Conservation (phyloP, 2,329 filamentous ascomycete species). For the Sarocladiaceae sp. region DNA sequence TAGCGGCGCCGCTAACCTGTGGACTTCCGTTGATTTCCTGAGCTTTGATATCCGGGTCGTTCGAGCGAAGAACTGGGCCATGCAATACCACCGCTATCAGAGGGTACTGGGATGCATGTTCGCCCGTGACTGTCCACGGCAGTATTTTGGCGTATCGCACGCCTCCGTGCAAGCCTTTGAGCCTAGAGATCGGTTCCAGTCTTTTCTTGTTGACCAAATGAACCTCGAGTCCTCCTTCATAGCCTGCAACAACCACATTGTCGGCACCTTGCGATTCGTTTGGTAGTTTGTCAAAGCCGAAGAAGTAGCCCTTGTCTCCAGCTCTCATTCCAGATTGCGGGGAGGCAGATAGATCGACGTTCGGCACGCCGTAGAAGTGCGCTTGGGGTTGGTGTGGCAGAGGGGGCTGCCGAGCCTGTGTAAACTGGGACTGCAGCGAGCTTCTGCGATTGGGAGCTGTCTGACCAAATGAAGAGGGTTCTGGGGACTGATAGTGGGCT, state of each 20-base stretch:
- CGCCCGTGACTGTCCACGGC: slow-evolving; percentile 54
- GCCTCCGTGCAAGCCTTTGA: slow-evolving; percentile 72
- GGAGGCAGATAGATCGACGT: slow-evolving; percentile 64
- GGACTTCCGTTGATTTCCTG: slow-evolving; percentile 29
- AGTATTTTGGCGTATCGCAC: slow-evolving; percentile 80
- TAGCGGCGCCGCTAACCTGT: slow-evolving; percentile 33
- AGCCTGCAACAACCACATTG: slow-evolving; percentile 69
- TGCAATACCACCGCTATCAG: slow-evolving; percentile 76
- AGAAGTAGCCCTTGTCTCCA: slow-evolving; percentile 68
- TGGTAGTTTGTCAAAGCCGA: slow-evolving; percentile 70
- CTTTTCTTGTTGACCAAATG: slow-evolving; percentile 67
- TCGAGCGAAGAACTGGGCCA: slow-evolving; percentile 57
- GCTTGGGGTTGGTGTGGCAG: slow-evolving; percentile 69
- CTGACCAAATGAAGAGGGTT: slow-evolving; percentile 31
- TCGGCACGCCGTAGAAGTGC: slow-evolving; percentile 70
- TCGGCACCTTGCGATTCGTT: slow-evolving; percentile 32
- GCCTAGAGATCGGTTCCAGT: slow-evolving; percentile 59
- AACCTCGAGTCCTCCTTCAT: slow-evolving; percentile 73
- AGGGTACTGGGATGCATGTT: slow-evolving; percentile 55
- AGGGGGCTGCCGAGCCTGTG: slow-evolving; percentile 51
- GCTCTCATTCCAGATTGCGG: slow-evolving; percentile 50
- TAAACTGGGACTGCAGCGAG: slow-evolving; percentile 46
- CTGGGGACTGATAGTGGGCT: slow-evolving; percentile 33
- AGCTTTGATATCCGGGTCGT: slow-evolving; percentile 26
- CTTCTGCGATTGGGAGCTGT: slow-evolving; percentile 33